These are phyloP conservation scores for Neoarthrinium moseri DNA, from an alignment of 2,329 filamentous ascomycete genomes.

Conservation along the genomic window DNA sequence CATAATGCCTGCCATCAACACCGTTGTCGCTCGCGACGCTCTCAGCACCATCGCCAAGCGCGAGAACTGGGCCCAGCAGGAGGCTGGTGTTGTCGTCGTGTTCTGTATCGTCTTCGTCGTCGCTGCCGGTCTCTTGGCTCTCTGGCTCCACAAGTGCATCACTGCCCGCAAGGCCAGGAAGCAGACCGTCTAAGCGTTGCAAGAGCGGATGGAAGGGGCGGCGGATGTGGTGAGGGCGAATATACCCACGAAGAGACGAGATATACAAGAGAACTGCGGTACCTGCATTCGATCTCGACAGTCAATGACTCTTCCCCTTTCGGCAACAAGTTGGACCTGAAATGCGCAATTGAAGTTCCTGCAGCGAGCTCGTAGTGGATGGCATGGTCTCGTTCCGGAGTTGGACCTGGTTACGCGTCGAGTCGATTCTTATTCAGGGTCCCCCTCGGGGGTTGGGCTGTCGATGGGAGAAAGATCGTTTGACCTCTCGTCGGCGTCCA, in stretches of 20 bases:
- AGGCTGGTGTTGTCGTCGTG: conserved; percentile 32
- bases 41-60: conserved; percentile 27
- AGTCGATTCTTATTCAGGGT: conserved; percentile 3
- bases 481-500: conserved; percentile 3
- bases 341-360: conserved; percentile 4
- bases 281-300: conserved; percentile 19
- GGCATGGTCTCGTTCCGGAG: neutral
- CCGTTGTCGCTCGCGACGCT: conserved; percentile 30
- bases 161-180: conserved; percentile 23
- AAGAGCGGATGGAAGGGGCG: conserved; percentile 10
- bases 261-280: conserved; percentile 16
- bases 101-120: conserved; percentile 33
- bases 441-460: neutral
- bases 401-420: neutral
- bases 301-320: conserved; percentile 14
- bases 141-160: conserved; percentile 28
- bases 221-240: conserved; percentile 8
- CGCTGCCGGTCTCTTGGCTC: conserved; percentile 24
- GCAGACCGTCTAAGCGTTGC: conserved; percentile 17
- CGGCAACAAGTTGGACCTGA: conserved; percentile 14
- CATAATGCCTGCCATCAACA: conserved; percentile 33
- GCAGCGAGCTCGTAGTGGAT: neutral
- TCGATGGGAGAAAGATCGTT: neutral
- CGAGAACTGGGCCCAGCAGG: conserved; percentile 30
- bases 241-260: conserved; percentile 17